Evolutionary conservation across 1,284 basidiomycete species (phyloP).

Genomic region (Boletus semigastroideus): DNA sequence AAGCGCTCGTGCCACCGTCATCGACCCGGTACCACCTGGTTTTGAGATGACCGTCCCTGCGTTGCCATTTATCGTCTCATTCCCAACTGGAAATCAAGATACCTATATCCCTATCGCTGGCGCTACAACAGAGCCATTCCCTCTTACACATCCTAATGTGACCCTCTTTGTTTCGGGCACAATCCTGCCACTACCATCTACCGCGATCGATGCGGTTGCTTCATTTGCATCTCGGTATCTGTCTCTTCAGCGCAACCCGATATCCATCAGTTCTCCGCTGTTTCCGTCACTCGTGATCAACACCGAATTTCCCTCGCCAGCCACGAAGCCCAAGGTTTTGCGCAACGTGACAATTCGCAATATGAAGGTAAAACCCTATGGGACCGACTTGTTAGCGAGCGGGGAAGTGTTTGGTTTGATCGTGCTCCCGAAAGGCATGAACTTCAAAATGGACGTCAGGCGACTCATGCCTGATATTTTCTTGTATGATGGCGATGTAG

Average conservation of each 20-base stretch:
- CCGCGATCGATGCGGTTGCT: conserved; percentile 52
- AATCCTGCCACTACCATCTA: conserved; percentile 54
- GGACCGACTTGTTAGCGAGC: conserved; percentile 56
- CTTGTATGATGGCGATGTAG: conserved; percentile 69
- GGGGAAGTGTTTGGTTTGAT: conserved; percentile 63
- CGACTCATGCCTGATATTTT: conserved; percentile 71
- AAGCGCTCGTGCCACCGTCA: conserved; percentile 54
- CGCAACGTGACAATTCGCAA: conserved; percentile 68
- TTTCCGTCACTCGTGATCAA: conserved; percentile 48
- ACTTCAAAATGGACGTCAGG: conserved; percentile 58
- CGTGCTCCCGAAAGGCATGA: conserved; percentile 65
- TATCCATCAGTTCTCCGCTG: conserved; percentile 56
- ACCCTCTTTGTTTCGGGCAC: conserved; percentile 55
- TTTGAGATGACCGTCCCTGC: conserved; percentile 51
- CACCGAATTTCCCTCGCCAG: conserved; percentile 61
- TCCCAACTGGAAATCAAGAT: conserved; percentile 31
- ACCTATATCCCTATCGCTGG: conserved; percentile 48
- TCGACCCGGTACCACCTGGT: conserved; percentile 52
- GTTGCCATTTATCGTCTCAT: conserved; percentile 60
- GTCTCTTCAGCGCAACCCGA: conserved; percentile 51
- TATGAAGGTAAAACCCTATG: conserved; percentile 65
- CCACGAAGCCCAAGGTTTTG: conserved; percentile 59
- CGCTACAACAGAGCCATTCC: conserved; percentile 53
- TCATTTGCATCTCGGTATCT: conserved; percentile 62
- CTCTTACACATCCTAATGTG: conserved; percentile 65